A percentile compares a stretch with the other conserved stretches of the same genome.
These are phyloP conservation scores for Cornus suecica DNA, from an alignment of 148 eudicot species.

Conservation along the genomic window DNA sequence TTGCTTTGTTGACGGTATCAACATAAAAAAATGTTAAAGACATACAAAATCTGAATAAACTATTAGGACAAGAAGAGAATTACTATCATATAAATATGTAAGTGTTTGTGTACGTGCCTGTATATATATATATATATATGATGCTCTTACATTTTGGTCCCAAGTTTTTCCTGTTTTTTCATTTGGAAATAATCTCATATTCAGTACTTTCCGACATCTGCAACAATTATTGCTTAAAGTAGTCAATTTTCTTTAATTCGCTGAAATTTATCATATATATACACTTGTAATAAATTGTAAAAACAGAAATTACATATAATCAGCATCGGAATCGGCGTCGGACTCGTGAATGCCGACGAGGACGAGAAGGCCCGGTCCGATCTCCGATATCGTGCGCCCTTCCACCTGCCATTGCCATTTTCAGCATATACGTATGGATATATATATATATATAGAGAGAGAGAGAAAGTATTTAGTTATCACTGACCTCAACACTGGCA, in stretches of 20 bases:
- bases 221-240: neutral
- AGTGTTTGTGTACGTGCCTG: too few species aligned
- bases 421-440: neutral
- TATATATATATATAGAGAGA: constrained; percentile 9
- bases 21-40: too few species aligned
- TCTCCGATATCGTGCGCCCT: constrained; percentile 68
- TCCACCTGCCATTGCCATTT: constrained; percentile 60
- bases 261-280: neutral
- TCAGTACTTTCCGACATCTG: constrained; percentile 89
- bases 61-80: too few species aligned
- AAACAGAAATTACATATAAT: constrained; percentile 62
- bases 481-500: constrained; percentile 76
- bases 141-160: constrained; percentile 68
- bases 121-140: neutral
- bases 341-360: constrained; percentile 79
- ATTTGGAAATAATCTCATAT: constrained; percentile 86
- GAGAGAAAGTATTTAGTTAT: neutral
- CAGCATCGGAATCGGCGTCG: constrained; percentile 72
- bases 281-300: too few species aligned
- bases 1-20: too few species aligned
- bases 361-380: constrained; percentile 85
- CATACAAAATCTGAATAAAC: too few species aligned
- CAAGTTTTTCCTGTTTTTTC: constrained; percentile 70
- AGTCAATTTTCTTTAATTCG: neutral
- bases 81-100: too few species aligned